These are phyloP conservation scores for Seminavis robusta DNA, from an alignment of 108 stramenopile genomes.

Conservation along the genomic window DNA sequence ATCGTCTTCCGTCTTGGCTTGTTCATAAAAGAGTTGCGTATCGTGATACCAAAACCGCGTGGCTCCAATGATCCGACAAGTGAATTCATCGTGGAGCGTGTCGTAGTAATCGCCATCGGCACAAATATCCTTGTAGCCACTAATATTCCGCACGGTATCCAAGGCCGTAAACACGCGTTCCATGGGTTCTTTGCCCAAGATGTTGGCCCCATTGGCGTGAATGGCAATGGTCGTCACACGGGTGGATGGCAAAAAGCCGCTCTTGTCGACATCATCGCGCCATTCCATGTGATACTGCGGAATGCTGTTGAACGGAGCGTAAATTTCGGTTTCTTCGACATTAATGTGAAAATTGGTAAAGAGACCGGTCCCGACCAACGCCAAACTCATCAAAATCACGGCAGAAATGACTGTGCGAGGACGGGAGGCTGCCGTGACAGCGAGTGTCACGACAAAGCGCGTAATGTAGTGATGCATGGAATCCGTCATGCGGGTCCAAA, in stretches of 20 bases:
- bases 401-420: background rate
- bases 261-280: slow-evolving; percentile 11
- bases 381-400: slow-evolving; percentile 6
- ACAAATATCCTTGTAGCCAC: slow-evolving; percentile 21
- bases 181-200: slow-evolving; percentile 6
- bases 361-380: slow-evolving; percentile 3
- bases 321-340: slow-evolving; percentile 13
- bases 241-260: background rate
- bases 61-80: slow-evolving; percentile 8
- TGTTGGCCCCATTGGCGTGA: slow-evolving; percentile 11
- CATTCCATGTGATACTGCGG: slow-evolving; percentile 4
- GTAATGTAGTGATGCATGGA: too few relatives aligned
- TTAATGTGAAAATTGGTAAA: slow-evolving; percentile 29
- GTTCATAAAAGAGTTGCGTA: background rate
- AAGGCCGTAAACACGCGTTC: slow-evolving; percentile 11
- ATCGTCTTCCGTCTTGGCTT: slow-evolving; percentile 1
- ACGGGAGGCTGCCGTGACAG: background rate
- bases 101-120: background rate
- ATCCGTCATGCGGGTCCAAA: too few relatives aligned
- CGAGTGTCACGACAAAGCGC: too few relatives aligned
- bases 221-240: slow-evolving; percentile 1
- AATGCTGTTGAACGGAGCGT: background rate
- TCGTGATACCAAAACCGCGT: slow-evolving; percentile 13
- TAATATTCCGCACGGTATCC: slow-evolving; percentile 3
- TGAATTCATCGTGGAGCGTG: slow-evolving; percentile 4